phyloP scores from a whole-genome alignment of 805 yeast genomes.

The Candida ovalis region DNA sequence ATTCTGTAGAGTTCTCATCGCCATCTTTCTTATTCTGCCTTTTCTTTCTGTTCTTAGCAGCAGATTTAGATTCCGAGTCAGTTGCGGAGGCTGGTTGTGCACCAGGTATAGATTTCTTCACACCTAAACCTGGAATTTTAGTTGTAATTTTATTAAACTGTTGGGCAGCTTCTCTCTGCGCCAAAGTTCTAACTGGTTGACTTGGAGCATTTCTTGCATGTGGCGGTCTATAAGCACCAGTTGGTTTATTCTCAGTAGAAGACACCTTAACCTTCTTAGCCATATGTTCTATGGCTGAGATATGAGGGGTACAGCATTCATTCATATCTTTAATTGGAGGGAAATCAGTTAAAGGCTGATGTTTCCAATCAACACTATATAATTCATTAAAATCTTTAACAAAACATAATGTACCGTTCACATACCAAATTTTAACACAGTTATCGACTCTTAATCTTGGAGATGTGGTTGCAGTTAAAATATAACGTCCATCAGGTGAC shows the following conservation, averaged over 20 bases:
- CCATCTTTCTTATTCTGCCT: slow-evolving; percentile 54
- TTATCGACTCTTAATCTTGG: slow-evolving; percentile 97
- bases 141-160: slow-evolving; percentile 23
- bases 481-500: slow-evolving; percentile 95
- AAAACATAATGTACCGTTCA: slow-evolving; percentile 75
- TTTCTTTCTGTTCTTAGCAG: slow-evolving; percentile 72
- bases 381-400: slow-evolving; percentile 79
- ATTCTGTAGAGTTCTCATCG: slow-evolving; percentile 8
- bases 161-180: slow-evolving; percentile 49
- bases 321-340: slow-evolving; percentile 49
- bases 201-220: slow-evolving; percentile 59
- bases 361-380: slow-evolving; percentile 81
- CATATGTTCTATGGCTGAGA: slow-evolving; percentile 59
- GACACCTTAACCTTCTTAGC: slow-evolving; percentile 36
- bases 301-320: slow-evolving; percentile 65
- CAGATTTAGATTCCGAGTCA: slow-evolving; percentile 52
- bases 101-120: slow-evolving; percentile 51
- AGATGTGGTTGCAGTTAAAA: slow-evolving; percentile 93
- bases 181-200: slow-evolving; percentile 45
- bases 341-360: slow-evolving; percentile 50
- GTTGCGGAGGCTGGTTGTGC: slow-evolving; percentile 37
- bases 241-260: slow-evolving; percentile 44
- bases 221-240: slow-evolving; percentile 96
- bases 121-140: slow-evolving; percentile 30
- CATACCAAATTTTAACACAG: slow-evolving; percentile 92